Conservation (phyloP, 1,284 basidiomycete species). For the Melampsora americana region DNA sequence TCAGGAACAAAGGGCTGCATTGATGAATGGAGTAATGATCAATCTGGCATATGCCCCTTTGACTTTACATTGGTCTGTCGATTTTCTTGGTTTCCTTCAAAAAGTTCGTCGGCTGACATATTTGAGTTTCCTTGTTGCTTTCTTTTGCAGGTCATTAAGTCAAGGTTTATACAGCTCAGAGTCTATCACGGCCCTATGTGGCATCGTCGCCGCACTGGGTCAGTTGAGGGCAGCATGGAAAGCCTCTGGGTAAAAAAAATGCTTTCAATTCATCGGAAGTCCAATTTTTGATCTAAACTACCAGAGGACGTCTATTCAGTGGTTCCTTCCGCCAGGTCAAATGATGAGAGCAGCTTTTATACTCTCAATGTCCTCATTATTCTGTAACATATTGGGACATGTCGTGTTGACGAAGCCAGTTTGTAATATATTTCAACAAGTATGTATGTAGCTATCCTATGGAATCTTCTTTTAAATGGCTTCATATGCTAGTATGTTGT, state of each 20-base stretch:
- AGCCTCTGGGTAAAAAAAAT: slow-evolving; percentile 10
- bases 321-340: too few species aligned
- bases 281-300: too few species aligned
- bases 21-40: slow-evolving; percentile 35
- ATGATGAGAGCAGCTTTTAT: too few species aligned
- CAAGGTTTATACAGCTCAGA: slow-evolving; percentile 32
- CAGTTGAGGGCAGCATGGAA: slow-evolving; percentile 42
- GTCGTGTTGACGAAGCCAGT: too few species aligned
- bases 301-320: too few species aligned
- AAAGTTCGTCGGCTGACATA: not conserved
- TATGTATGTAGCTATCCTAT: too few species aligned
- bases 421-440: too few species aligned
- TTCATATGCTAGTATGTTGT: too few species aligned
- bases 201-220: slow-evolving; percentile 19
- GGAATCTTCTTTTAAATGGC: too few species aligned
- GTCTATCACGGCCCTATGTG: slow-evolving; percentile 17
- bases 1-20: slow-evolving; percentile 18
- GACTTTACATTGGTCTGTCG: slow-evolving; percentile 30
- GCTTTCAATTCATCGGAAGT: too few species aligned
- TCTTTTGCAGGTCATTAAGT: slow-evolving; percentile 21
- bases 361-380: too few species aligned
- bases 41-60: slow-evolving; percentile 36
- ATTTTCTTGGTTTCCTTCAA: not conserved
- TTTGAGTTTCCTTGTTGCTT: not conserved
- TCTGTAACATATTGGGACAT: too few species aligned